Percentiles rank a stretch among this genome's conserved stretches.
These are phyloP conservation scores for Jatropha podagrica DNA, from an alignment of 441 rosid genomes.

Conservation along the genomic window DNA sequence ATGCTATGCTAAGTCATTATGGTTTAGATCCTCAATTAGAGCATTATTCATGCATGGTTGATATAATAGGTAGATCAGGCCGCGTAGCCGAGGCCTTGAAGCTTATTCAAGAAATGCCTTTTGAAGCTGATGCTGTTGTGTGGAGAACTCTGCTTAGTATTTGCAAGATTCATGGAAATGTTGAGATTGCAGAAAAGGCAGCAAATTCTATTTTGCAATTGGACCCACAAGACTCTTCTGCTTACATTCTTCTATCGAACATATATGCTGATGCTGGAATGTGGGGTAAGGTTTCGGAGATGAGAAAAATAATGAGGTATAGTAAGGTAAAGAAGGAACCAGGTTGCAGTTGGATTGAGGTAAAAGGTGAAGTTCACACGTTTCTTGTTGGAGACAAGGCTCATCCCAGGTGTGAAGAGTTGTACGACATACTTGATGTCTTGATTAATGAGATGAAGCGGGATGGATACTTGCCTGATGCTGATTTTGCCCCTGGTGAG, in stretches of 20 bases:
- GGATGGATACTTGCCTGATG: constrained; percentile 28
- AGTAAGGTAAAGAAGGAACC: constrained; percentile 78
- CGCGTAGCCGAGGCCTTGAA: constrained; percentile 51
- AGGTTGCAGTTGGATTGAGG: constrained; percentile 92
- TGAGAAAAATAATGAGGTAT: constrained; percentile 62
- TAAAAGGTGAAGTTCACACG: constrained; percentile 68
- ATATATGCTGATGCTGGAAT: constrained; percentile 74
- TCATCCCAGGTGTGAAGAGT: constrained; percentile 62
- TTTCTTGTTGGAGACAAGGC: constrained; percentile 68
- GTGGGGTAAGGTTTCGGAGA: constrained; percentile 69
- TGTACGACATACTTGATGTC: constrained; percentile 50
- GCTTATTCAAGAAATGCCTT: constrained; percentile 66
- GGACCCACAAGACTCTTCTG: constrained; percentile 75
- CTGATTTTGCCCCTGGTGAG: constrained; percentile 28
- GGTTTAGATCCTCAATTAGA: constrained; percentile 71
- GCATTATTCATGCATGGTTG: constrained; percentile 90
- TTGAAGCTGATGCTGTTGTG: constrained; percentile 69
- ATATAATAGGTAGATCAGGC: constrained; percentile 81
- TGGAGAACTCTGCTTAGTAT: constrained; percentile 84
- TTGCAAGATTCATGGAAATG: constrained; percentile 69
- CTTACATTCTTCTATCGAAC: constrained; percentile 73
- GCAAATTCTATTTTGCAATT: constrained; percentile 49
- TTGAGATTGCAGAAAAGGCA: constrained; percentile 77
- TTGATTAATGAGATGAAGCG: constrained; percentile 54
- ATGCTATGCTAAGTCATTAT: constrained; percentile 54